A percentile compares a stretch with the other conserved stretches of the same genome.
phyloP scores from a whole-genome alignment of 108 stramenopile genomes.

The Cyclotella cryptica region DNA sequence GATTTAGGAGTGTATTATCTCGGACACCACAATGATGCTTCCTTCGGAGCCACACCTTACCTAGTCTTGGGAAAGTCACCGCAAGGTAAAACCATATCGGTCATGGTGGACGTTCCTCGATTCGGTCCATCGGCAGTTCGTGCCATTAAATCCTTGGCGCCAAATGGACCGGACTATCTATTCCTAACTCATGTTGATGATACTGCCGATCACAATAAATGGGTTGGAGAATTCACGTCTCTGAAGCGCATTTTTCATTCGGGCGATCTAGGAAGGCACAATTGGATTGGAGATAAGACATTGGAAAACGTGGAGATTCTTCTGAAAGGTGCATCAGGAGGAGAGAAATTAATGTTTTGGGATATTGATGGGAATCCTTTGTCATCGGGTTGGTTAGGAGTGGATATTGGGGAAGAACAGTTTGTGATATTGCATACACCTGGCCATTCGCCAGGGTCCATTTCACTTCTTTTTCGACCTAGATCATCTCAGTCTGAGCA shows the following conservation, averaged over 20 bases:
- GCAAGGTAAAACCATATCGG: conserved; percentile 35
- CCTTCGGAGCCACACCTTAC: conserved; percentile 76
- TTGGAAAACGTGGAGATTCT: conserved; percentile 72
- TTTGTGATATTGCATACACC: conserved; percentile 72
- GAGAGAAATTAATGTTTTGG: conserved; percentile 45
- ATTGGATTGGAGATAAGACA: conserved; percentile 71
- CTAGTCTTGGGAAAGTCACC: conserved; percentile 35
- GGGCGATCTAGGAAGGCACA: conserved; percentile 68
- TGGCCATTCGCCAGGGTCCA: conserved; percentile 77
- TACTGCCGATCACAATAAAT: conserved; percentile 74
- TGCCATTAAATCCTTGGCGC: conserved; percentile 44
- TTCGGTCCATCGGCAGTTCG: conserved; percentile 47
- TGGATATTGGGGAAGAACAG: conserved; percentile 16
- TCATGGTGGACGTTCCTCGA: conserved; percentile 73
- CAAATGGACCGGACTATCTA: conserved; percentile 60
- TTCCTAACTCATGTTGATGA: conserved; percentile 80
- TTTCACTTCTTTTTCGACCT: conserved; percentile 55
- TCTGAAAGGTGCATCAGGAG: conserved; percentile 13
- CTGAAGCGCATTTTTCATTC: conserved; percentile 76
- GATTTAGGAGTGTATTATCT: conserved; percentile 54
- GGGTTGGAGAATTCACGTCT: conserved; percentile 58
- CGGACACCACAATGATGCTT: conserved; percentile 71
- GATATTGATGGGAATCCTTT: conserved; percentile 28
- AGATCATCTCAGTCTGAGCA: too few relatives aligned
- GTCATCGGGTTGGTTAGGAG: not conserved